Percentiles rank a stretch among this genome's conserved stretches.
phyloP scores from a whole-genome alignment of 345 rosid genomes.

The Eucalyptus caleyi region DNA sequence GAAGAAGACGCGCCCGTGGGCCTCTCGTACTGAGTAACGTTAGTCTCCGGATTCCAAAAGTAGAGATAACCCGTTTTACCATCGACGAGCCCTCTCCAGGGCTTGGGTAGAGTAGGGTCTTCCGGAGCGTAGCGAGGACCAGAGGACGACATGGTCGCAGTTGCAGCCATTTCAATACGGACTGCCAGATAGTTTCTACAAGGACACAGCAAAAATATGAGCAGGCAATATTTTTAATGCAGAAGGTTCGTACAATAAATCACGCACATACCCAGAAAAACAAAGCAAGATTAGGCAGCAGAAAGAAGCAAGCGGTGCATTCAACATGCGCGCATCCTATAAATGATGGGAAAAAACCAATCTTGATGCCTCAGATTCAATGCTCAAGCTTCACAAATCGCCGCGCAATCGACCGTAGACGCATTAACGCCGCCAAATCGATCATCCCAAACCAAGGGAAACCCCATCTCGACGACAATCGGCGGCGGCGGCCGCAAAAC shows the following conservation, averaged over 20 bases:
- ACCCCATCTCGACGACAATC: not conserved
- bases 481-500: not conserved
- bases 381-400: not conserved
- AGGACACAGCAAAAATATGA: not conserved
- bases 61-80: slow-evolving; percentile 84
- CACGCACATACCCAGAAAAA: not conserved
- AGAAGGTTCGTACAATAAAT: not conserved
- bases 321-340: not conserved
- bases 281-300: not conserved
- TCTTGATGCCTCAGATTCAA: not conserved
- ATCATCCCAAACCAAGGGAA: not conserved
- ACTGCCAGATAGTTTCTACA: not conserved
- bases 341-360: not conserved
- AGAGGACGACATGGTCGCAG: slow-evolving; percentile 38
- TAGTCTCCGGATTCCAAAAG: slow-evolving; percentile 96
- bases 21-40: slow-evolving; percentile 87
- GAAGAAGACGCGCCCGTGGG: slow-evolving; percentile 27
- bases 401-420: not conserved
- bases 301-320: not conserved
- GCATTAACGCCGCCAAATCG: not conserved
- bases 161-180: slow-evolving; percentile 44
- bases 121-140: slow-evolving; percentile 79
- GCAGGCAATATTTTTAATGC: not conserved
- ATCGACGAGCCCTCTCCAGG: slow-evolving; percentile 96
- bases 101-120: slow-evolving; percentile 90